A percentile compares a stretch with the other conserved stretches of the same genome.
phyloP scores from a whole-genome alignment of 1,284 basidiomycete species.

The Ustilago tritici region DNA sequence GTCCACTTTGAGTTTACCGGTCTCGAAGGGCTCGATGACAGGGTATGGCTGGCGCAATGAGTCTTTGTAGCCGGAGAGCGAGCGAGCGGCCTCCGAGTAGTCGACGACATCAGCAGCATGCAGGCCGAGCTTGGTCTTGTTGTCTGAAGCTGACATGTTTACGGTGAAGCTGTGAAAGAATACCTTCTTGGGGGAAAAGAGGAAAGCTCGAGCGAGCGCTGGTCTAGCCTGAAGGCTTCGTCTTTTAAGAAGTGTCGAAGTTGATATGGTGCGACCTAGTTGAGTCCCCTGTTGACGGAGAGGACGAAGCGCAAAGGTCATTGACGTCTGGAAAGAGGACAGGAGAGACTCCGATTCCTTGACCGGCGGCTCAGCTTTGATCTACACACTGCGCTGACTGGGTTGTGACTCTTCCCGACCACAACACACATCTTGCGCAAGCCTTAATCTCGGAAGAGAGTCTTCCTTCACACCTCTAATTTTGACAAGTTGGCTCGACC shows the following conservation, averaged over 20 bases:
- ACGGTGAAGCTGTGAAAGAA: neutral
- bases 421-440: neutral
- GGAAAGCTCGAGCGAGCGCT: neutral
- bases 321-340: conserved; percentile 14
- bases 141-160: conserved; percentile 14
- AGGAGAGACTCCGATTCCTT: neutral
- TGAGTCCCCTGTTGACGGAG: conserved; percentile 1
- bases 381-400: neutral
- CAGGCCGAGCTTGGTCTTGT: conserved; percentile 32
- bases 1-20: conserved; percentile 53
- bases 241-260: neutral
- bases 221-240: neutral
- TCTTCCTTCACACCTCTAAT: conserved; percentile 3
- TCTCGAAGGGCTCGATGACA: conserved; percentile 59
- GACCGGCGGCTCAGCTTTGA: conserved; percentile 17
- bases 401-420: neutral
- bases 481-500: conserved; percentile 25
- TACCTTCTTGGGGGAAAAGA: neutral
- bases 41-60: conserved; percentile 55
- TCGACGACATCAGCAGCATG: conserved; percentile 45
- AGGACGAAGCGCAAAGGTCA: conserved; percentile 13
- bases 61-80: conserved; percentile 47
- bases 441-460: conserved; percentile 22
- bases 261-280: neutral
- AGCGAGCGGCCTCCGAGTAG: conserved; percentile 46